Base-by-base conservation (phyloP, 257 asterid genomes). In the Salvia hispanica region DNA sequence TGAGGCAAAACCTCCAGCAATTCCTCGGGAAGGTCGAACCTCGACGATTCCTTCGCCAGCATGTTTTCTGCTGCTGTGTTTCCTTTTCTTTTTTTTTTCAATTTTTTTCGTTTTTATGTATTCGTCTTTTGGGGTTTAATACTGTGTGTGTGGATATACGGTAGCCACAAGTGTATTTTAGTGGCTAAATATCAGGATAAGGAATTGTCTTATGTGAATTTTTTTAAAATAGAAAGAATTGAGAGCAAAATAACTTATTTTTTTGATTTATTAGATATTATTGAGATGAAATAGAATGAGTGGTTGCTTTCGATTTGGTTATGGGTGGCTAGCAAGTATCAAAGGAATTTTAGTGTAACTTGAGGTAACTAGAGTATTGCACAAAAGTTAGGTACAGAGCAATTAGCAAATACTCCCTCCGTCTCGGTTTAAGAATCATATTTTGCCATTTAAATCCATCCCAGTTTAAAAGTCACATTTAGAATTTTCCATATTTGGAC, bases 21-120 rank as follows among this genome's bases (percentile, higher is more conserved):
- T 73, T 86, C 95, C 62, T 88, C 95, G 70, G 99, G 96, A 40
- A 93, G 90, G 43, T 88, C 95, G 88, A 93, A 85, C 71, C 48
- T 77, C 50, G 67, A 56, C 47, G 88, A 76, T 53, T 82, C 91
- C 39, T 77, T 72, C 4, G 93, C 66, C 82, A 78, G 7, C 92
- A 86, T 86, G 7, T 73, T 64, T 62, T 58, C 31, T 6, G 18
- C 14, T 62, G 16, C 31, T 46, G 1, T 44, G 39, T 42, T 47
- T 7, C 59, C 31, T 15, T 62, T 58, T 42, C 61, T 9, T 18
- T 50, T 61, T 25, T 3, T 3, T 7, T 66, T 61, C 58, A 1
- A 15, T 33, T 28, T 9, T 60, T 60, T 55, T 58, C 31, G 52
- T 10, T 25, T 45, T 66, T 43, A 7, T 58, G 3, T 50, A 2